Base-by-base conservation (phyloP, 805 yeast genomes). In the Candida anglica region DNA sequence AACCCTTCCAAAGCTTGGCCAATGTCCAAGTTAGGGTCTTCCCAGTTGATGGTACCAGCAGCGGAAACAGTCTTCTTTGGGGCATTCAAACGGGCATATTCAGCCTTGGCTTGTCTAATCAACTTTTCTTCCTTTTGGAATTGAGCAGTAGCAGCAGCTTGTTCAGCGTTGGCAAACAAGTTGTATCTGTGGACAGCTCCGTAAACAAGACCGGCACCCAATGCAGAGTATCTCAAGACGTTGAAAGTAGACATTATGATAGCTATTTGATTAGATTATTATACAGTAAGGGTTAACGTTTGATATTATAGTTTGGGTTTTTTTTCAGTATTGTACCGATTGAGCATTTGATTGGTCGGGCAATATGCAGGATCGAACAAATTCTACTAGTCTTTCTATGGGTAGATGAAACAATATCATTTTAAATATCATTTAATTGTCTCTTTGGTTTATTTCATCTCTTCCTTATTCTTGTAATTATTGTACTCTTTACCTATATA, bases 211-310 rank as follows among this genome's bases (percentile, higher is more conserved):
- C 98, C 98, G 48, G 86, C 77, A 35, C 85, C 91, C 48, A 91
- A 75, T 36, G 94, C 82, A 48, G 95, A 71, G 81, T 93, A 91
- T 81, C 98, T 86, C 58, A 89, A 77, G 56, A 89, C 88, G 83
- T 84, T 66, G 51, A 66, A 61, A 29, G 47, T 54, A 23, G 68
- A 60, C 67, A 62, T 62, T 29, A 28, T 37, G 11, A 14, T 15
- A 15, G 18, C 8, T 32, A 19, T 28, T 16, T n/a, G 16, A 21
- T 25, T 9, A 17, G 8, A 13, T 19, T 20, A 21, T 14, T 14
- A 30, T 7, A 20, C 25, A 27, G 20, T 5, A 27, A 27, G 11
- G 15, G 5, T 6, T n/a, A 10, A 14, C 17, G 14, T 10, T 27
- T 17, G 29, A 20, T 10, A 11, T 27, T n/a, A n/a, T n/a, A n/a